phyloP scores from a whole-genome alignment of 495 filamentous ascomycete genomes.

The Aspergillus cristatus region DNA sequence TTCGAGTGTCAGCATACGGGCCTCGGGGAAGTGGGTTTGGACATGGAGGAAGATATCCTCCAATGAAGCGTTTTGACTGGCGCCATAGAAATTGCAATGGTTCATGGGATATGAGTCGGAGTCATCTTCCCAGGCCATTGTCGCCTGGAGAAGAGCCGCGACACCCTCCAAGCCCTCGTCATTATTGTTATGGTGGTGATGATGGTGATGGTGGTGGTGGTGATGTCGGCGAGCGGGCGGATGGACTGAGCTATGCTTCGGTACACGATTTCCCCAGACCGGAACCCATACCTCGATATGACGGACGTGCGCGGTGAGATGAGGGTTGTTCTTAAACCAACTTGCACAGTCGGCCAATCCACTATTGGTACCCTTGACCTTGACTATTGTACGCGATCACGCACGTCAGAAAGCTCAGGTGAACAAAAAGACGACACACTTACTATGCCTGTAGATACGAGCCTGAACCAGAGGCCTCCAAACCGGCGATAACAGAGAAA shows the following conservation, averaged over 20 bases:
- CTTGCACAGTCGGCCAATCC: constrained; percentile 43
- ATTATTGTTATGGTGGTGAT: no score
- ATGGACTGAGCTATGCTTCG: constrained; percentile 12
- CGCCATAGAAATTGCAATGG: constrained; percentile 39
- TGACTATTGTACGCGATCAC: constrained; percentile 30
- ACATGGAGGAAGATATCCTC: constrained; percentile 58
- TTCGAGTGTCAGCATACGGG: constrained; percentile 59
- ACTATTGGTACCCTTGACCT: constrained; percentile 58
- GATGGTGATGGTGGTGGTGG: no score
- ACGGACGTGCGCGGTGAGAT: constrained; percentile 53
- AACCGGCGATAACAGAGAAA: constrained; percentile 51
- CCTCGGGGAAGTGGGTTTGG: constrained; percentile 45
- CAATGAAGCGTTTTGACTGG: constrained; percentile 53
- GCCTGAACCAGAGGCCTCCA: constrained; percentile 60
- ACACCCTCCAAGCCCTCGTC: constrained; percentile 28
- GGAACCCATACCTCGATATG: constrained; percentile 70
- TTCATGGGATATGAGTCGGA: constrained; percentile 15
- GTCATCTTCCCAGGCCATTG: constrained; percentile 33
- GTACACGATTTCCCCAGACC: constrained; percentile 50
- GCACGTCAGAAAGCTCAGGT: neutral
- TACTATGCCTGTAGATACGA: constrained; percentile 58
- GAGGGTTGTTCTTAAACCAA: constrained; percentile 50
- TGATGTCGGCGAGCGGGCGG: constrained; percentile 28
- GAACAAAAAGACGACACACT: no score
- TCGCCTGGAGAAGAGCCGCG: constrained; percentile 22